phyloP scores from a whole-genome alignment of 2,329 filamentous ascomycete species.

The Talaromyces atroroseus region DNA sequence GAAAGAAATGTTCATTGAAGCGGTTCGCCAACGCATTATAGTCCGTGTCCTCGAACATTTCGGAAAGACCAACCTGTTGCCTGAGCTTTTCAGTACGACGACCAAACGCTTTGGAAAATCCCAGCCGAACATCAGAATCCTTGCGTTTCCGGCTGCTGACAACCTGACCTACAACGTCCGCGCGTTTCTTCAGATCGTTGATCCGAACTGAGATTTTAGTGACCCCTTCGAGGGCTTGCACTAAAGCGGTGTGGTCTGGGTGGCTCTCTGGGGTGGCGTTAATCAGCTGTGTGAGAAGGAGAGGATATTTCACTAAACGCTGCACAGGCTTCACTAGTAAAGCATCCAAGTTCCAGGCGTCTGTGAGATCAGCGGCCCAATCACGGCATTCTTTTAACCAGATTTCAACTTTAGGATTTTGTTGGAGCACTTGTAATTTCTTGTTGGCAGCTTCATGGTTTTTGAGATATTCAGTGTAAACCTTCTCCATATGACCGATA shows the following conservation, averaged over 20 bases:
- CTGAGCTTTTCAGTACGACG: constrained; percentile 82
- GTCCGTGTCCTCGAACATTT: constrained; percentile 69
- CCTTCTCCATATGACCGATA: constrained; percentile 55
- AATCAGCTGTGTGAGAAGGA: constrained; percentile 73
- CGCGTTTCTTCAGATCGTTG: constrained; percentile 92
- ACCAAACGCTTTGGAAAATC: constrained; percentile 81
- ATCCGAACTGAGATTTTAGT: constrained; percentile 62
- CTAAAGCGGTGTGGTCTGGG: constrained; percentile 69
- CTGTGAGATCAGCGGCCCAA: constrained; percentile 85
- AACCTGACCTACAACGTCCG: constrained; percentile 85
- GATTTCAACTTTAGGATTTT: constrained; percentile 58
- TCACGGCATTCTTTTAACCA: constrained; percentile 93
- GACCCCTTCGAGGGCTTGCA: constrained; percentile 65
- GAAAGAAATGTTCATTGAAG: constrained; percentile 87
- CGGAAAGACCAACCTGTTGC: constrained; percentile 60
- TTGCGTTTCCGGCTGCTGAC: constrained; percentile 77
- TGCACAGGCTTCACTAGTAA: constrained; percentile 97
- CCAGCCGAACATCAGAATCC: constrained; percentile 79
- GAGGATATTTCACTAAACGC: constrained; percentile 86
- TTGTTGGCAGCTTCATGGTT: constrained; percentile 62
- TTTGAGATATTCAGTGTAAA: constrained; percentile 60
- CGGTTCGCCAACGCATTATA: constrained; percentile 78
- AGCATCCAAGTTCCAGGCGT: constrained; percentile 91
- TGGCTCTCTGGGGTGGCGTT: constrained; percentile 76
- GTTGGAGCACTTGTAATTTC: constrained; percentile 47